Conservation (phyloP, 768 basidiomycete genomes). For the Tylopilus intermedius region DNA sequence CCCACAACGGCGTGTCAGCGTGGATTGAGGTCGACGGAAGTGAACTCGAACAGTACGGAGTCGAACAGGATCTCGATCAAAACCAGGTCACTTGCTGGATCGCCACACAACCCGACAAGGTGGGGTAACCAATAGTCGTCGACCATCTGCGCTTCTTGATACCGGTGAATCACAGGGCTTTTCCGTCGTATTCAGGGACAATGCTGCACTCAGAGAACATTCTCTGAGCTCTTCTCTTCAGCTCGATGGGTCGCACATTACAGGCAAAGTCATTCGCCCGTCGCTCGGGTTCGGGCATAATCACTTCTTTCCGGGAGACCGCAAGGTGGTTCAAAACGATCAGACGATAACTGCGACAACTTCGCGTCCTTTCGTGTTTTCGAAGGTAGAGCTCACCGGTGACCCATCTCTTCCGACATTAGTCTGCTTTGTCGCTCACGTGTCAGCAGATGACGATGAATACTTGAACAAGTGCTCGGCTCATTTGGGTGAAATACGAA, state of each 20-base stretch:
- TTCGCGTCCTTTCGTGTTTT: slow-evolving; percentile 22
- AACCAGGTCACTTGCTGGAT: slow-evolving; percentile 29
- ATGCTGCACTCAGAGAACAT: slow-evolving; percentile 2
- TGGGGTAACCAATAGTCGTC: background rate
- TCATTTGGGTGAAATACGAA: slow-evolving; percentile 20
- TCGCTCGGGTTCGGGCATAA: background rate
- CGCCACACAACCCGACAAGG: slow-evolving; percentile 25
- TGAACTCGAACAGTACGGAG: slow-evolving; percentile 23
- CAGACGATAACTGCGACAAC: slow-evolving; percentile 13
- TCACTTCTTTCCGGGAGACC: background rate
- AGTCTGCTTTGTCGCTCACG: slow-evolving; percentile 3
- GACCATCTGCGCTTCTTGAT: background rate
- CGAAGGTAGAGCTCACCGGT: slow-evolving; percentile 28
- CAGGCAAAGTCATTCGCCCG: slow-evolving; percentile 8
- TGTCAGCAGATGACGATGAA: slow-evolving; percentile 25
- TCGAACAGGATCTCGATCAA: slow-evolving; percentile 15
- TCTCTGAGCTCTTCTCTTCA: slow-evolving; percentile 1
- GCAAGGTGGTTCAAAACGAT: slow-evolving; percentile 2
- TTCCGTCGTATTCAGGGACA: slow-evolving; percentile 22
- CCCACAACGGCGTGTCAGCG: slow-evolving; percentile 17
- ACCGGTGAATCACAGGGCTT: slow-evolving; percentile 17
- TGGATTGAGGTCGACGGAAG: slow-evolving; percentile 28
- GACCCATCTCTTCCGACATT: background rate
- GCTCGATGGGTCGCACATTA: slow-evolving; percentile 18
- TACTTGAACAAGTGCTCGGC: slow-evolving; percentile 12